phyloP scores from a whole-genome alignment of 139 green algal species.

The Coelastrella sp. region DNA sequence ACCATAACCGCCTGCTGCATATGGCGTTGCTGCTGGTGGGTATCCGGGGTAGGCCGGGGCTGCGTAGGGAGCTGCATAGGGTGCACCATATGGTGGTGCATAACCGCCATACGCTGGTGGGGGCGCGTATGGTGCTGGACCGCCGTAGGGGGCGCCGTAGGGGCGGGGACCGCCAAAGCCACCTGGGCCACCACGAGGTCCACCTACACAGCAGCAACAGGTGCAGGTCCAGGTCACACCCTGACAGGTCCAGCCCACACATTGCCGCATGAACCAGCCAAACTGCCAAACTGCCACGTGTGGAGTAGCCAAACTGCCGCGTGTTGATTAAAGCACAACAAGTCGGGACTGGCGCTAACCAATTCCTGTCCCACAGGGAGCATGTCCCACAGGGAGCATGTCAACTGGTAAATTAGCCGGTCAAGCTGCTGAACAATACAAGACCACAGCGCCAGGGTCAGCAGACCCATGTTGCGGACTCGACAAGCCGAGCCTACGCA shows the following conservation, averaged over 20 bases:
- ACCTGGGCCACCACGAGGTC: not conserved
- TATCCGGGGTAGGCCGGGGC: not conserved
- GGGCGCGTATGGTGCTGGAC: slow-evolving; percentile 15
- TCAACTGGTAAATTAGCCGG: too few species aligned
- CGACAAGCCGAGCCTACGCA: too few species aligned
- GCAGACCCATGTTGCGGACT: too few species aligned
- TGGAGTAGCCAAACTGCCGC: too few species aligned
- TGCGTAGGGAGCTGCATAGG: slow-evolving; percentile 28
- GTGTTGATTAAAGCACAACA: too few species aligned
- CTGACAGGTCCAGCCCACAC: not conserved
- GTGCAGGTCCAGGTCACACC: not conserved
- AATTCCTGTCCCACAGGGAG: too few species aligned
- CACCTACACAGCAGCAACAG: not conserved
- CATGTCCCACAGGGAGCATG: too few species aligned
- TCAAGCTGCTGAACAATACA: too few species aligned
- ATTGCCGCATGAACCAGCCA: too few species aligned
- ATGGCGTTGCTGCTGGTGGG: not conserved
- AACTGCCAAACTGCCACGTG: too few species aligned
- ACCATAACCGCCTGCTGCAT: slow-evolving; percentile 45
- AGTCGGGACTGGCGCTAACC: too few species aligned
- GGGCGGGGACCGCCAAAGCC: slow-evolving; percentile 8
- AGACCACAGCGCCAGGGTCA: too few species aligned
- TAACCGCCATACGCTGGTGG: slow-evolving; percentile 41
- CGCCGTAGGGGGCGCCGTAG: slow-evolving; percentile 25
- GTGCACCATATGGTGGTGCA: slow-evolving; percentile 17